These are phyloP conservation scores for Leccinum subtestaceum DNA, from an alignment of 768 basidiomycete species.

Conservation along the genomic window DNA sequence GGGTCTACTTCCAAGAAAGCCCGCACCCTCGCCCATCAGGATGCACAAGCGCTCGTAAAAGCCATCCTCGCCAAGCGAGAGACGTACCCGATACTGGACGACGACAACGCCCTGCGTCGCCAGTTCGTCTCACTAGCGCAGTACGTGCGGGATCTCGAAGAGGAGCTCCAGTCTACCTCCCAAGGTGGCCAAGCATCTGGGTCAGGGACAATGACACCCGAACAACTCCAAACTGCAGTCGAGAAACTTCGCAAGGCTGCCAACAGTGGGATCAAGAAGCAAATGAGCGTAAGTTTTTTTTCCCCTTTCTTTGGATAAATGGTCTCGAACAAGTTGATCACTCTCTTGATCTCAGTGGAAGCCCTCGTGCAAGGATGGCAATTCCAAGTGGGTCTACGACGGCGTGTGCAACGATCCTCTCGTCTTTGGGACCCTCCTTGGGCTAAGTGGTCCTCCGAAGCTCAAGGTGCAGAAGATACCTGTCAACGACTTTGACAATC, in stretches of 20 bases:
- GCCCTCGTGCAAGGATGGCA: constrained; percentile 44
- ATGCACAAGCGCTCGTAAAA: constrained; percentile 36
- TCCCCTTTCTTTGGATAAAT: neutral
- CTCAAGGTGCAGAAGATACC: constrained; percentile 51
- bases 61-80: constrained; percentile 38
- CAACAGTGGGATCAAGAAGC: constrained; percentile 49
- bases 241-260: constrained; percentile 45
- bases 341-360: constrained; percentile 41
- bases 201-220: constrained; percentile 34
- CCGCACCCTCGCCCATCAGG: constrained; percentile 23
- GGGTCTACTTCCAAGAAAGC: constrained; percentile 30
- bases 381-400: constrained; percentile 50
- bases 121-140: constrained; percentile 31
- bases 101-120: constrained; percentile 30
- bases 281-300: constrained; percentile 38
- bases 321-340: neutral
- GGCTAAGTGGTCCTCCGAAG: constrained; percentile 42
- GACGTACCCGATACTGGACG: constrained; percentile 36
- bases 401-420: constrained; percentile 47
- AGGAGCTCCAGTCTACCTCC: constrained; percentile 23
- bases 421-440: constrained; percentile 46
- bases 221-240: constrained; percentile 40
- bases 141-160: constrained; percentile 35
- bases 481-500: constrained; percentile 32
- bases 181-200: constrained; percentile 1